Evolutionary conservation across 305 asterid species (phyloP), one percentile per base, ranked within the genome.

Genomic region (Fraxinus velutina): DNA sequence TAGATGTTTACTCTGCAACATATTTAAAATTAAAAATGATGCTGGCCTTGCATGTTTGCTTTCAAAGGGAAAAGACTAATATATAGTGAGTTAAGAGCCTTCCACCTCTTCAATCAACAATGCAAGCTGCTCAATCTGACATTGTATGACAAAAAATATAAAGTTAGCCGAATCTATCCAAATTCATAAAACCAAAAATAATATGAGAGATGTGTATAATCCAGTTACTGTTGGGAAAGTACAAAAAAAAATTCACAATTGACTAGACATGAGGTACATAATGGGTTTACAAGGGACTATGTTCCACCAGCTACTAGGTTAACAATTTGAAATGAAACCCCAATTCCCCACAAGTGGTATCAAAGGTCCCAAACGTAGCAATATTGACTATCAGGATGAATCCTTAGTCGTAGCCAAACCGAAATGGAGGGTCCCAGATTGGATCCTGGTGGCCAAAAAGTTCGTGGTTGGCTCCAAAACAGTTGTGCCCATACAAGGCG

Each of bases 1-100:
- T 79, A 95, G 87, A 89, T 94, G 97, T 90, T 92, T 92, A 91
- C 98, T 92, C 98, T 92, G 93, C 89, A 68, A 86, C 77, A 32
- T 15, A 68, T 68, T 29, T 70, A 15, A 83, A 86, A 62, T 73
- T 64, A 62, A 82, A 10, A 70, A 70, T 13, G 75, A 70, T 70
- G 17, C 32, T 70, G 75, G 39, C 12, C 75, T 70, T 70, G 75
- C 75, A 29, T 70, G 24, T 5, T 19, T 70, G 12, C 12, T 32
- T 30, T 30, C 22, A 77, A 78, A 78, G 64, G 75, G 75, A 75
- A 81, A 73, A 47, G 33, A 83, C 8, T 72, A 75, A 80, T 36
- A 85, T 60, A 73, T 66, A 34, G 29, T 66, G 21, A 74, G 79
- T 73, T 66, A 66, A 82, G 80, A 73, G 91, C 96, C 97, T 91